These are phyloP conservation scores for Puccinellia tenuiflora DNA, from an alignment of 176 grass and related monocot species.

Conservation along the genomic window DNA sequence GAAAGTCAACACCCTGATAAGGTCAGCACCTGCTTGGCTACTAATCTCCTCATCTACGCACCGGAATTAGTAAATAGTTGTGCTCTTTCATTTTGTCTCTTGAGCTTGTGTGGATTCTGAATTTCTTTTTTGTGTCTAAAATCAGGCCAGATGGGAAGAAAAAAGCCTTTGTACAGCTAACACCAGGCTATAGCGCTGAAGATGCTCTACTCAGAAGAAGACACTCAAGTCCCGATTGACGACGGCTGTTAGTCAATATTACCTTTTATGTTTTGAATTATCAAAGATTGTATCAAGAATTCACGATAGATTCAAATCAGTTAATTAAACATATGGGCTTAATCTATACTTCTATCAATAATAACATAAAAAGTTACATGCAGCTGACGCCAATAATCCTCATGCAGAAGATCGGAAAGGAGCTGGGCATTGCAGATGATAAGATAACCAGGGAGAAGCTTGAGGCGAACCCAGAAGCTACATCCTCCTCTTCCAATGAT, in stretches of 20 bases:
- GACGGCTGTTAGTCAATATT: not conserved
- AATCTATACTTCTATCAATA: no score
- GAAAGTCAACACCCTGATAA: conserved; percentile 22
- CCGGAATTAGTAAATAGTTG: not conserved
- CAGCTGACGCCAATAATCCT: no score
- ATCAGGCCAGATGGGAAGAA: not conserved
- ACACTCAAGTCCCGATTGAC: not conserved
- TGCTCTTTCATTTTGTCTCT: not conserved
- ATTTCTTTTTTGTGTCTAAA: not conserved
- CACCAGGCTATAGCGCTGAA: not conserved
- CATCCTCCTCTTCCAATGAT: no score
- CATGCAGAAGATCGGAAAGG: no score
- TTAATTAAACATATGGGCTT: not conserved
- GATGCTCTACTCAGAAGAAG: not conserved
- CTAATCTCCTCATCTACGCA: not conserved
- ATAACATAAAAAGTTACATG: no score
- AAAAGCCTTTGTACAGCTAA: not conserved
- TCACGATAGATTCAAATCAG: not conserved
- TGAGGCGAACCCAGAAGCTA: no score
- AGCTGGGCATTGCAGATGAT: no score
- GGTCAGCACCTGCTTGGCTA: not conserved
- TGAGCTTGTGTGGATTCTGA: not conserved
- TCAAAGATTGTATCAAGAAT: not conserved
- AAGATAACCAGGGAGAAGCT: no score
- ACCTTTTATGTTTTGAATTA: not conserved